Evolutionary conservation across 495 filamentous ascomycete genomes (phyloP).

Genomic region (Neurospora terricola): DNA sequence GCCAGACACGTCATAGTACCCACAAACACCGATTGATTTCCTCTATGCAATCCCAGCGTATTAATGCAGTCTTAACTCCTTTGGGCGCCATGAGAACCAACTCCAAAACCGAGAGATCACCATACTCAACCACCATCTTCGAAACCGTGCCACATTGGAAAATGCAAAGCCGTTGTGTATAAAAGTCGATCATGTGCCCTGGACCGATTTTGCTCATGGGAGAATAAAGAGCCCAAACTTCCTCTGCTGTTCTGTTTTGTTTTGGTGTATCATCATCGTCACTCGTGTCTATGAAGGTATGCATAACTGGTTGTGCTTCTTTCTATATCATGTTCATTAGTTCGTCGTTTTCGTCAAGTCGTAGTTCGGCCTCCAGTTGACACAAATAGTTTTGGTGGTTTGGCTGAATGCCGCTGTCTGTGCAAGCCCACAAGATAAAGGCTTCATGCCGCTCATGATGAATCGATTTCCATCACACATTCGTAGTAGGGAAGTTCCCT

Average conservation of each 20-base stretch:
- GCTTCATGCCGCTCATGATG: no score
- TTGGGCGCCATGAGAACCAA: not conserved
- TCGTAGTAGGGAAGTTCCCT: constrained; percentile 41
- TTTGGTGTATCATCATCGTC: not conserved
- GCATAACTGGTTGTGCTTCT: not conserved
- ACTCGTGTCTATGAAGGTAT: not conserved
- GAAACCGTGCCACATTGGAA: not conserved
- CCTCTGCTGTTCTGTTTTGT: not conserved
- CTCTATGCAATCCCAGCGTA: not conserved
- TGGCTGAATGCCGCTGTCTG: not conserved
- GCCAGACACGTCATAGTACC: not conserved
- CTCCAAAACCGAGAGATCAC: not conserved
- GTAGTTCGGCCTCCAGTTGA: not conserved
- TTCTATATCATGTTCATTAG: not conserved
- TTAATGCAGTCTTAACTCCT: not conserved
- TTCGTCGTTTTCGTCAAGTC: not conserved
- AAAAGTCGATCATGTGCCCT: not conserved
- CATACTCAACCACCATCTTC: not conserved
- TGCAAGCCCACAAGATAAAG: no score
- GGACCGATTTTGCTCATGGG: not conserved
- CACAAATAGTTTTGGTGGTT: not conserved
- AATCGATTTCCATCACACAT: constrained; percentile 37
- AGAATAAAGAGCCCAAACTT: not conserved
- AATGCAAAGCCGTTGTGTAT: not conserved
- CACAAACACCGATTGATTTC: not conserved